A percentile compares a stretch with the other conserved stretches of the same genome.
These are phyloP conservation scores for Chalciporus piperatus DNA, from an alignment of 768 basidiomycete species.

Conservation along the genomic window DNA sequence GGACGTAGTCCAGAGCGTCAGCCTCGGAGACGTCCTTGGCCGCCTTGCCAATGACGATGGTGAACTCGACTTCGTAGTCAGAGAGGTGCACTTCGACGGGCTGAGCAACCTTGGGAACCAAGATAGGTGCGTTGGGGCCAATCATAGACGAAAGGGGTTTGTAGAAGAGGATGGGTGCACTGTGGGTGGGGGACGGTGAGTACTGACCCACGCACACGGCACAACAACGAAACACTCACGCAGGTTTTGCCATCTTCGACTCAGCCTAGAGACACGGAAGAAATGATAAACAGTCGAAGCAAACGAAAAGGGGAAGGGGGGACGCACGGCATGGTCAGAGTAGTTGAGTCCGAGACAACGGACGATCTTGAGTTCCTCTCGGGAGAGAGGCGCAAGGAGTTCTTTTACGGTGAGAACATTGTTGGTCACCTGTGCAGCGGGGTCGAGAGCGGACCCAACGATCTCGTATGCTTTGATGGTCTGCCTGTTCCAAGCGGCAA, in stretches of 20 bases:
- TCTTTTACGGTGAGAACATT: slow-evolving; percentile 67
- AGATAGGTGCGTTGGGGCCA: slow-evolving; percentile 63
- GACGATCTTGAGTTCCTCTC: slow-evolving; percentile 64
- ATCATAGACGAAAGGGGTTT: slow-evolving; percentile 72
- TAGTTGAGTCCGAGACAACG: slow-evolving; percentile 83
- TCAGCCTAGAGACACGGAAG: slow-evolving; percentile 49
- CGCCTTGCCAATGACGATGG: slow-evolving; percentile 78
- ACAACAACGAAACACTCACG: slow-evolving; percentile 39
- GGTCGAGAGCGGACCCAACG: slow-evolving; percentile 64
- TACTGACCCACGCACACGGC: background rate
- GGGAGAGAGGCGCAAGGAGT: slow-evolving; percentile 66
- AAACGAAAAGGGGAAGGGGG: background rate
- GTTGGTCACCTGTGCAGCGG: slow-evolving; percentile 58
- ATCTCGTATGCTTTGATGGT: slow-evolving; percentile 71
- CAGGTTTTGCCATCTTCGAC: slow-evolving; percentile 58
- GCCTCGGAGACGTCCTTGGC: slow-evolving; percentile 77
- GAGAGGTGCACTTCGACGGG: slow-evolving; percentile 68
- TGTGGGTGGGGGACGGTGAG: slow-evolving; percentile 19
- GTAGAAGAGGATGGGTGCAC: slow-evolving; percentile 75
- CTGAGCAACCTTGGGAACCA: slow-evolving; percentile 65
- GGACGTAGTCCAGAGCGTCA: slow-evolving; percentile 82
- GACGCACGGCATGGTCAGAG: slow-evolving; percentile 72
- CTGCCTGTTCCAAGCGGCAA: slow-evolving; percentile 49
- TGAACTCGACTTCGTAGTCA: slow-evolving; percentile 82
- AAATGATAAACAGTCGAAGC: background rate